phyloP scores from a whole-genome alignment of 352 stramenopile species.

The Phytophthora uliginosa region DNA sequence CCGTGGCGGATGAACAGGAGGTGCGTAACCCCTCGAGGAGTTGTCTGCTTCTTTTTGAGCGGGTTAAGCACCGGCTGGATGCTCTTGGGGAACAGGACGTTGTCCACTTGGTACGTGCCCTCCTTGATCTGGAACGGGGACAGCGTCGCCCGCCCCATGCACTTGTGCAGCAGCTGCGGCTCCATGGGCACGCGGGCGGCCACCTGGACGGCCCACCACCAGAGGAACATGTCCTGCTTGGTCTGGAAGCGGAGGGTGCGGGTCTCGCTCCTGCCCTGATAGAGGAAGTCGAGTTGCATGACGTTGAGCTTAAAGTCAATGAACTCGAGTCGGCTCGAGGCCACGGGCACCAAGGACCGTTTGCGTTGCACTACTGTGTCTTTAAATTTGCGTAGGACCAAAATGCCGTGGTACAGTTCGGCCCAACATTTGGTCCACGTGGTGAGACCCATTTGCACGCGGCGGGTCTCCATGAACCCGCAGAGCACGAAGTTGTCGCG shows the following conservation, averaged over 20 bases:
- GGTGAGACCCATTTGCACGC: slow-evolving; percentile 53
- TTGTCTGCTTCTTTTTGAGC: slow-evolving; percentile 23
- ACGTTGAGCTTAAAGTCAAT: slow-evolving; percentile 60
- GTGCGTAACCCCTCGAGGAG: slow-evolving; percentile 54
- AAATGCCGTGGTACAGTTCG: slow-evolving; percentile 75
- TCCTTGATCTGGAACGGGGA: slow-evolving; percentile 66
- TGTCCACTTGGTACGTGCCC: slow-evolving; percentile 59
- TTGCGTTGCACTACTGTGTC: slow-evolving; percentile 65
- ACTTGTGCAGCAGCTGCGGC: slow-evolving; percentile 55
- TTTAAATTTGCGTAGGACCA: slow-evolving; percentile 68
- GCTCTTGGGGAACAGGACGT: slow-evolving; percentile 67
- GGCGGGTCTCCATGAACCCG: slow-evolving; percentile 55
- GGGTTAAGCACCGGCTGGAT: slow-evolving; percentile 30
- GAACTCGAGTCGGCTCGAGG: slow-evolving; percentile 53
- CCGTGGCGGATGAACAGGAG: slow-evolving; percentile 81
- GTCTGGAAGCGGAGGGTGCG: slow-evolving; percentile 58
- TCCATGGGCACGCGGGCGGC: slow-evolving; percentile 57
- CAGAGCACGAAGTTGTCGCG: slow-evolving; percentile 65
- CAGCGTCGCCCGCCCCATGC: slow-evolving; percentile 52
- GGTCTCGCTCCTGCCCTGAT: slow-evolving; percentile 57
- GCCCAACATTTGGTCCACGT: slow-evolving; percentile 69
- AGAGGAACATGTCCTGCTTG: slow-evolving; percentile 75
- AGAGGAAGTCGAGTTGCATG: slow-evolving; percentile 70
- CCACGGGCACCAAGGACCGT: slow-evolving; percentile 62
- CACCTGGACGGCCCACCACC: slow-evolving; percentile 84